Percentiles rank a stretch among this genome's conserved stretches.
Conservation (phyloP, 331 rosid species). For the Stylosanthes scabra region DNA sequence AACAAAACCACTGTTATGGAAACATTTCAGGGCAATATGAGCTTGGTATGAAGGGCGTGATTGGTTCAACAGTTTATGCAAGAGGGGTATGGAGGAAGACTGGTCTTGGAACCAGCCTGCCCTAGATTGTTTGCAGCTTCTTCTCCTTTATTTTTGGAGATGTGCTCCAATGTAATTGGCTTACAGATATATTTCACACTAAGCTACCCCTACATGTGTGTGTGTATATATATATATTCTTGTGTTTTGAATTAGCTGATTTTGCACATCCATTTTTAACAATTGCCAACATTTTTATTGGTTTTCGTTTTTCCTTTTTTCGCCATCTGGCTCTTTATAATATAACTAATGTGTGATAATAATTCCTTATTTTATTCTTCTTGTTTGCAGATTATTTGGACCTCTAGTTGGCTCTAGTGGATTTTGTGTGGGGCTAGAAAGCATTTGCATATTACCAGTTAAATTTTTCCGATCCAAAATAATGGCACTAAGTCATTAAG, state of each 20-base stretch:
- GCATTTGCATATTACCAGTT: constrained; percentile 30
- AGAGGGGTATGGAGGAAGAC: constrained; percentile 91
- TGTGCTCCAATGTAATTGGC: constrained; percentile 71
- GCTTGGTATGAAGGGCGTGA: constrained; percentile 77
- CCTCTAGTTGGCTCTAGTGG: not conserved
- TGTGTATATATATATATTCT: too few relatives aligned
- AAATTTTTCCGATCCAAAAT: too few relatives aligned
- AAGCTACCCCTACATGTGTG: too few relatives aligned
- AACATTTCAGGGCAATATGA: constrained; percentile 75
- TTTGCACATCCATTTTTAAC: too few relatives aligned
- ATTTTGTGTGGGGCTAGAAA: not conserved
- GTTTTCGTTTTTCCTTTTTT: not conserved
- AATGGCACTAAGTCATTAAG: too few relatives aligned
- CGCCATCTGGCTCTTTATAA: too few relatives aligned
- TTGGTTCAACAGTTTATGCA: constrained; percentile 82
- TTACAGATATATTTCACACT: not conserved
- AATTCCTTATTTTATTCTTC: not conserved
- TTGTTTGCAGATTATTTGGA: constrained; percentile 41
- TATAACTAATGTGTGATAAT: not conserved
- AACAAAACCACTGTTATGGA: not conserved
- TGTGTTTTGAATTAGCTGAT: too few relatives aligned
- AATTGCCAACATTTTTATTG: too few relatives aligned
- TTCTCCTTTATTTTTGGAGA: constrained; percentile 48
- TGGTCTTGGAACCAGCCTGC: constrained; percentile 99
- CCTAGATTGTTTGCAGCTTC: constrained; percentile 84